Evolutionary conservation across 2,329 filamentous ascomycete genomes (phyloP), one percentile per base, ranked within the genome.

Genomic region (Pseudogymnoascus sp.): DNA sequence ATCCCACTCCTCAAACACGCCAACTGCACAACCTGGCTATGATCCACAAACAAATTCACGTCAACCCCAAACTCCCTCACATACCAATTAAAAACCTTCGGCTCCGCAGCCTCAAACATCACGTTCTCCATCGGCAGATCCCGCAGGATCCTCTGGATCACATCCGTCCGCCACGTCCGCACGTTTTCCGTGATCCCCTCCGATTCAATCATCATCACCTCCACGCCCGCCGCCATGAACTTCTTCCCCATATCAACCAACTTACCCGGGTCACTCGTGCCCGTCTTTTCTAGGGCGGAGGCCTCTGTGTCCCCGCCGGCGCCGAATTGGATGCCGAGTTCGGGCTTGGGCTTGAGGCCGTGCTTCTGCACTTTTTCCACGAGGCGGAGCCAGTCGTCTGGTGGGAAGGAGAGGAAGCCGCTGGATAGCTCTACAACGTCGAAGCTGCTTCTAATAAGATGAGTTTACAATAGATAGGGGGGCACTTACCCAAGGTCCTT

Each of bases 101-200:
- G 81, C 59, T 84, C 81, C 1, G 81, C 82, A 4, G 81, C 81
- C 70, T 84, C 81, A 68, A 84, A 83, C 82, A 84, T 84, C 64
- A 84, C 79, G 19, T 77, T 79, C 65, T 84, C 81, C 10, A 73
- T 65, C 0, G 80, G 80, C 19, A 83, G 64, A 59, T 83, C 80
- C 62, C 78, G 77, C 71, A 84, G 73, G 47, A 83, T 82, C 28
- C 71, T 71, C 42, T 80, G 80, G 15, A 84, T 81, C 2, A 83
- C 80, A 67, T 84, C 82, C 2, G 80, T 84, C 63, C 80, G 74
- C 82, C 82, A 83, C 8, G 71, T 75, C 61, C 72, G 74, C 6
- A 84, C 80, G 62, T 83, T 84, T 73, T 83, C 81, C 0, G 82
- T 84, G 66, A 84, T 84, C 0, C 82, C 82, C 71, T 84, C 81